Evolutionary conservation across 768 basidiomycete genomes (phyloP), one percentile per base, ranked within the genome.

Genomic region (Solioccasus polychromus): DNA sequence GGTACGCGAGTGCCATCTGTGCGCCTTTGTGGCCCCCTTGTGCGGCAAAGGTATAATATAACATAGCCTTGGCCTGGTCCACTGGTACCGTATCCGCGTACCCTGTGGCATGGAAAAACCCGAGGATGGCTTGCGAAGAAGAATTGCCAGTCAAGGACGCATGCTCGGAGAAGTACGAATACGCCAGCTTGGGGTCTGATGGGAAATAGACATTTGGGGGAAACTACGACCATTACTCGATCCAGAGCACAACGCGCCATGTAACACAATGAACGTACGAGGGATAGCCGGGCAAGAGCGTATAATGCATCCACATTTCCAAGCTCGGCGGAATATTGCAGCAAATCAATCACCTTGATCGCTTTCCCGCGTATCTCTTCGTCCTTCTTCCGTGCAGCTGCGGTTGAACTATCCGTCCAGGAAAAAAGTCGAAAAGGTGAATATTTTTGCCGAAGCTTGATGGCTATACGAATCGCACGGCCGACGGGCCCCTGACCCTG

Each of bases 1-100:
- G 80, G 66, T 95, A 98, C 0, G 85, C 96, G 25, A 98, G 73
- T 2, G 92, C 82, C 90, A 95, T 93, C 62, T 93, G 85, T 0
- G 95, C 88, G 5, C 88, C 86, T 55, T 83, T 82, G 67, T 93
- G 79, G 0, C 87, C 90, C 2, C 87, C 85, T 40, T 93, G 83
- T 1, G 92, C 93, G 4, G 94, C 85, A 57, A 98, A 98, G 0
- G 94, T 96, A 63, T 93, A 92, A 58, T 95, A 88, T 0, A 98
- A 73, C 51, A 95, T 83, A 0, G 94, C 92, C 66, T 83, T 83
- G 12, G 84, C 83, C 62, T 89, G 85, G 48, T 88, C 78, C 0
- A 82, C 72, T 1, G 78, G 73, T 10, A 80, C 77, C 6, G 83
- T 66, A 35, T 72, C 72, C 40, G 76, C 77, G 57, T 89, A 95